Evolutionary conservation across 768 basidiomycete genomes (phyloP).

Genomic region (Amanita polypyramis): DNA sequence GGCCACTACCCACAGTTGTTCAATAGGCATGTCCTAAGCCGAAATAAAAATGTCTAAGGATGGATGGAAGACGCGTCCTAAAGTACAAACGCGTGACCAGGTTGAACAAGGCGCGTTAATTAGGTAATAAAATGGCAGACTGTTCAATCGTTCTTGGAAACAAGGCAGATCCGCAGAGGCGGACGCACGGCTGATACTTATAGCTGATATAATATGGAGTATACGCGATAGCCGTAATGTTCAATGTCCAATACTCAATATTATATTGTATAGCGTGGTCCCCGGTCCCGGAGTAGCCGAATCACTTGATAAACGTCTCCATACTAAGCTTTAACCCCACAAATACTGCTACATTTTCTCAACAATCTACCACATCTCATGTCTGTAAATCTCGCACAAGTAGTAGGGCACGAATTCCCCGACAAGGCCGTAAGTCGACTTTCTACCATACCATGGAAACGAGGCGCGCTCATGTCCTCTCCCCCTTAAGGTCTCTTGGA

Average conservation of each 20-base stretch:
- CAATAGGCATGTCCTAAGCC: slow-evolving; percentile 20
- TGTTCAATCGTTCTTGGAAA: too few relatives aligned
- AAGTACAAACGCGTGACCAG: not conserved
- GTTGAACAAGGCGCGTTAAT: not conserved
- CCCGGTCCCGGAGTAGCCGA: not conserved
- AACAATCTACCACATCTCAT: not conserved
- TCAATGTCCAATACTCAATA: too few relatives aligned
- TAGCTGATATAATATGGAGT: too few relatives aligned
- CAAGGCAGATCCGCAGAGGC: too few relatives aligned
- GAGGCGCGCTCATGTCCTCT: not conserved
- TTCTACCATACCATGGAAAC: not conserved
- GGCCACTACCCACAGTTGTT: slow-evolving; percentile 20
- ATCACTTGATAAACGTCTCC: not conserved
- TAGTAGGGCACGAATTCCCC: slow-evolving; percentile 46
- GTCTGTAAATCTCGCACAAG: slow-evolving; percentile 40
- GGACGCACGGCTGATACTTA: too few relatives aligned
- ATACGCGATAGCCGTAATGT: too few relatives aligned
- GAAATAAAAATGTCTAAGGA: not conserved
- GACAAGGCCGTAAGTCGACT: slow-evolving; percentile 40
- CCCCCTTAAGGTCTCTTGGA: slow-evolving; percentile 61
- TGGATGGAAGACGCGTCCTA: not conserved
- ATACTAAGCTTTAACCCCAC: too few relatives aligned
- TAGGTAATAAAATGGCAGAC: not conserved
- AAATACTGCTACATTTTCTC: too few relatives aligned
- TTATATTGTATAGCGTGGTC: too few relatives aligned